Evolutionary conservation across 2,329 filamentous ascomycete species (phyloP).

Genomic region (Nemania abortiva): DNA sequence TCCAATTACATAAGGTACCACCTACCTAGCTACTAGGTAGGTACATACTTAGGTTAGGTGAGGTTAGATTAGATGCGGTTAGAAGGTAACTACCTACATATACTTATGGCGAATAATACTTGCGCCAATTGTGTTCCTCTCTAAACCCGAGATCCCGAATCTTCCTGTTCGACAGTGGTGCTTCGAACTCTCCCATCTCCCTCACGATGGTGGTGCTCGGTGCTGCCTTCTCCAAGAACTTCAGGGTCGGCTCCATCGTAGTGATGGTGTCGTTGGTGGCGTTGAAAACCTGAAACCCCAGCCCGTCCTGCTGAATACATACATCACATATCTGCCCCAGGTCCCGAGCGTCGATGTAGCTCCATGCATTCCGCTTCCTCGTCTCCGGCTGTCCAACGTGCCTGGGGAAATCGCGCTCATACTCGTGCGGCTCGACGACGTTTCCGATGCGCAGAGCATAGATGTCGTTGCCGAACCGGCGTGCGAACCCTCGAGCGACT

Average conservation of each 20-base stretch:
- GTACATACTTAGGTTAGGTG: no score
- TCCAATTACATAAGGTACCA: no score
- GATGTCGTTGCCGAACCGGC: conserved; percentile 68
- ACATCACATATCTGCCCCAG: conserved; percentile 71
- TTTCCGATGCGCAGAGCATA: conserved; percentile 72
- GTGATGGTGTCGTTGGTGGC: conserved; percentile 73
- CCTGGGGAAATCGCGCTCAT: conserved; percentile 63
- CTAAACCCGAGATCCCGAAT: conserved; percentile 69
- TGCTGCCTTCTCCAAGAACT: conserved; percentile 63
- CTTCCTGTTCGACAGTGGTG: conserved; percentile 71
- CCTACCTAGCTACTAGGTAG: no score
- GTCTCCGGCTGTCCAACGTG: conserved; percentile 63
- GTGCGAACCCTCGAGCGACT: conserved; percentile 67
- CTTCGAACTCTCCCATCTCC: conserved; percentile 69
- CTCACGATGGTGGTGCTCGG: conserved; percentile 65
- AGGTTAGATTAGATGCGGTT: no score
- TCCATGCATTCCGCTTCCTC: conserved; percentile 70
- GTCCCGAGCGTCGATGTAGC: conserved; percentile 72
- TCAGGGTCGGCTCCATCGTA: conserved; percentile 61
- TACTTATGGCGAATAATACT: conserved; percentile 36
- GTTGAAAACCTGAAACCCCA: conserved; percentile 74
- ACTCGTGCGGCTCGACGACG: conserved; percentile 72
- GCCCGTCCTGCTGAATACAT: conserved; percentile 63
- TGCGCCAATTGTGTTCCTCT: conserved; percentile 68
- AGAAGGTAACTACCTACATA: background rate